Conservation (phyloP, 495 filamentous ascomycete genomes). For the Lasiosphaeria hispida region DNA sequence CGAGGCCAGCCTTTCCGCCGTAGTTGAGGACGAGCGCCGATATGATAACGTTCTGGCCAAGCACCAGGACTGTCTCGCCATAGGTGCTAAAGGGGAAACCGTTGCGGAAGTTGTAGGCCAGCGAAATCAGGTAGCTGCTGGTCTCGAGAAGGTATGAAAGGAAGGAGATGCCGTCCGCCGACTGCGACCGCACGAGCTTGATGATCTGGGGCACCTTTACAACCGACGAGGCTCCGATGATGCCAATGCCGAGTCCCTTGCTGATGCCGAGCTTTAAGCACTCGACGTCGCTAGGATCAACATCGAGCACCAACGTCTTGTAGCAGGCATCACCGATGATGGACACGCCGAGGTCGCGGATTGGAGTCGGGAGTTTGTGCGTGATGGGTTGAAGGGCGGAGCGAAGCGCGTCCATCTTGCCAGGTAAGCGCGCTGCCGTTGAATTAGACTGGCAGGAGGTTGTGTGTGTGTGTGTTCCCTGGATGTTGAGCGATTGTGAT, state of each 20-base stretch:
- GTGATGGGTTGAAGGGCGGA: conserved; percentile 74
- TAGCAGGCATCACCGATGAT: conserved; percentile 85
- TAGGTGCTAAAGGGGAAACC: conserved; percentile 94
- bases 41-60: conserved; percentile 88
- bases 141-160: conserved; percentile 90
- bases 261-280: conserved; percentile 87
- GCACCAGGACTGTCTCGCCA: conserved; percentile 88
- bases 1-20: conserved; percentile 56
- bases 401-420: conserved; percentile 55
- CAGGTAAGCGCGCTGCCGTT: not conserved
- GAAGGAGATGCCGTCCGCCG: conserved; percentile 80
- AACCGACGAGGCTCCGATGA: conserved; percentile 80
- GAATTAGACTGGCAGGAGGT: not conserved
- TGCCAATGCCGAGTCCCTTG: conserved; percentile 88
- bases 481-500: too few relatives aligned
- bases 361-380: conserved; percentile 70
- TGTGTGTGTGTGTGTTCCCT: not conserved
- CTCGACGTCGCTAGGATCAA: conserved; percentile 67
- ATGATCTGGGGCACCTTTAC: conserved; percentile 96
- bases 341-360: conserved; percentile 70
- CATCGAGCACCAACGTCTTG: conserved; percentile 71
- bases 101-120: conserved; percentile 86
- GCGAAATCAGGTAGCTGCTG: conserved; percentile 72
- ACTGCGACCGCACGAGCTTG: conserved; percentile 78
- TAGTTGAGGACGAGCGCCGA: conserved; percentile 79